Evolutionary conservation across 1,284 basidiomycete species (phyloP).

Genomic region (Hemileia vastatrix): DNA sequence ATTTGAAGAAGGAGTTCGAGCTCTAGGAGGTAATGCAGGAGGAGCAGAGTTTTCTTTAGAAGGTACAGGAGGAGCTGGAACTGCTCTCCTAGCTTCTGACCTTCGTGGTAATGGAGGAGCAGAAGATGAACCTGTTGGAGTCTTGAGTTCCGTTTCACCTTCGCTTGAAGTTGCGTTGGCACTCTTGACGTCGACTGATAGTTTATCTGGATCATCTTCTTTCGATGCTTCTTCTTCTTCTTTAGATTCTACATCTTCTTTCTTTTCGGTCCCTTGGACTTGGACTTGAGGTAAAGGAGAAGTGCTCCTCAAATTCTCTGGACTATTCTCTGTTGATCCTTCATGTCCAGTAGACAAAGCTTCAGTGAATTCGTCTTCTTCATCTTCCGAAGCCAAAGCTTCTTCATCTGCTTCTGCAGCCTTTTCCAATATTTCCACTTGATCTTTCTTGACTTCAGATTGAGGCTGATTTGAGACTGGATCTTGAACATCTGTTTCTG

Average conservation of each 20-base stretch:
- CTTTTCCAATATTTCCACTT: slow-evolving; percentile 2
- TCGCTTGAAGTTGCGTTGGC: slow-evolving; percentile 19
- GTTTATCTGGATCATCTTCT: slow-evolving; percentile 25
- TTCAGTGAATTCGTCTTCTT: slow-evolving; percentile 23
- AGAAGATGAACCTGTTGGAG: background rate
- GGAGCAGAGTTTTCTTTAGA: background rate
- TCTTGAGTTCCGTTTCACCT: background rate
- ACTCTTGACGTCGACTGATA: slow-evolving; percentile 27
- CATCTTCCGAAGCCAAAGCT: slow-evolving; percentile 6
- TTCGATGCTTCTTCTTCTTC: slow-evolving; percentile 12
- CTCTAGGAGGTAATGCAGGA: slow-evolving; percentile 1
- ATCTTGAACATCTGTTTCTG: slow-evolving; percentile 25
- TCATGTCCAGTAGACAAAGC: background rate
- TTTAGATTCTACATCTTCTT: no score
- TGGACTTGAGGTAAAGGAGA: background rate
- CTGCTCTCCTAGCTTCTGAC: background rate
- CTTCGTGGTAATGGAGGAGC: background rate
- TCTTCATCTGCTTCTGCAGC: background rate
- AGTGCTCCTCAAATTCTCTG: slow-evolving; percentile 22
- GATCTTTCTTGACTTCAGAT: slow-evolving; percentile 11
- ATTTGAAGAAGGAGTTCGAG: slow-evolving; percentile 2
- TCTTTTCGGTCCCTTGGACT: background rate
- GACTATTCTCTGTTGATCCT: slow-evolving; percentile 16
- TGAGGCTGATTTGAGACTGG: no score
- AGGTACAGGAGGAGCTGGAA: background rate